Evolutionary conservation across 1,284 basidiomycete genomes (phyloP).

Genomic region (Puccinia polysora): DNA sequence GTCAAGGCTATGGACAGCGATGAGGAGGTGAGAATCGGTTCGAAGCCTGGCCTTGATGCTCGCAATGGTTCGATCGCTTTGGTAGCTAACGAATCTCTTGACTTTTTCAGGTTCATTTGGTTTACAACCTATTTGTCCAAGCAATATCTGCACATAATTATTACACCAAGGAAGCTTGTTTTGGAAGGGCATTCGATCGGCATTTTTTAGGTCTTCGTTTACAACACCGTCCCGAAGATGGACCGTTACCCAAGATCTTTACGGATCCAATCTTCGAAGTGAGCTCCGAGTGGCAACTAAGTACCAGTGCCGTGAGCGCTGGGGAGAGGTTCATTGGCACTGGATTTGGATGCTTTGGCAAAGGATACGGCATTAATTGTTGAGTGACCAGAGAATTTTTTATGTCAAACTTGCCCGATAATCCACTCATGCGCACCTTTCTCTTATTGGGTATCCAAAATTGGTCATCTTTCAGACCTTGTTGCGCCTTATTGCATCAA

Average conservation of each 20-base stretch:
- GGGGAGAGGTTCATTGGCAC: conserved; percentile 85
- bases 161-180: conserved; percentile 73
- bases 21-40: conserved; percentile 56
- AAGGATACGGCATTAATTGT: conserved; percentile 93
- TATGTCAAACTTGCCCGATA: neutral
- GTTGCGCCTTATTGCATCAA: conserved; percentile 75
- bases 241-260: conserved; percentile 46
- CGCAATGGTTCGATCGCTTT: conserved; percentile 5
- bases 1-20: conserved; percentile 70
- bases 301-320: conserved; percentile 82
- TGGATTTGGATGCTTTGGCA: conserved; percentile 61
- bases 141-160: conserved; percentile 71
- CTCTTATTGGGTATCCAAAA: conserved; percentile 9
- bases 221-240: conserved; percentile 37
- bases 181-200: conserved; percentile 82
- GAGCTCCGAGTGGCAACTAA: conserved; percentile 82
- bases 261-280: conserved; percentile 68
- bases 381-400: conserved; percentile 52
- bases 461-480: conserved; percentile 61
- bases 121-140: conserved; percentile 61
- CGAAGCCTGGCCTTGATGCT: neutral
- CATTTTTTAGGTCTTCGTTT: conserved; percentile 81
- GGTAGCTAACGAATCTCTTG: conserved; percentile 1
- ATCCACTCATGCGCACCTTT: neutral
- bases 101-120: conserved; percentile 49